Evolutionary conservation across 2,329 filamentous ascomycete species (phyloP).

Genomic region (Endoconidiophora laricicola): DNA sequence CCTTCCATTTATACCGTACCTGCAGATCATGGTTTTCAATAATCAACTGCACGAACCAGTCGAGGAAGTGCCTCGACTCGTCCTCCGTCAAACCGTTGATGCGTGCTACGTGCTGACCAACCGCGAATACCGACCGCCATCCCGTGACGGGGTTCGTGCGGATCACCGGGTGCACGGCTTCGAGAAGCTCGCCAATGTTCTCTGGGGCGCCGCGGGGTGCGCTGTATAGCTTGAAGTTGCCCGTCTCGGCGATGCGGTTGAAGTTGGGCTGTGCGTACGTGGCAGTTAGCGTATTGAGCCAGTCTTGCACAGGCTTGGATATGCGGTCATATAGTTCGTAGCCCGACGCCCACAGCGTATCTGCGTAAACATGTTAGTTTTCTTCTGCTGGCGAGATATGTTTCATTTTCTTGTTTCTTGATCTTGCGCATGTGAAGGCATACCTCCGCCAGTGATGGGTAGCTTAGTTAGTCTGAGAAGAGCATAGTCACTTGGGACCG

Average conservation of each 20-base stretch:
- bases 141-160: slow-evolving; percentile 42
- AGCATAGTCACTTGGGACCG: slow-evolving; percentile 45
- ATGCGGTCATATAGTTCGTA: slow-evolving; percentile 52
- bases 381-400: background rate
- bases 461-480: slow-evolving; percentile 36
- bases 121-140: slow-evolving; percentile 38
- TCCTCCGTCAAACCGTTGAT: slow-evolving; percentile 33
- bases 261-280: slow-evolving; percentile 36
- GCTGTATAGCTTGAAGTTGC: slow-evolving; percentile 30
- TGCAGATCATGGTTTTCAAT: slow-evolving; percentile 40
- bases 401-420: background rate
- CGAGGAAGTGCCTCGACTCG: slow-evolving; percentile 31
- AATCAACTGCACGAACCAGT: slow-evolving; percentile 34
- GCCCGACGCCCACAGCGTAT: slow-evolving; percentile 50
- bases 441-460: slow-evolving; percentile 36
- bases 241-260: slow-evolving; percentile 27
- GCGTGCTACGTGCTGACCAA: slow-evolving; percentile 31
- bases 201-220: slow-evolving; percentile 31
- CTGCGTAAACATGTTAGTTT: slow-evolving; percentile 16
- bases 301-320: slow-evolving; percentile 36
- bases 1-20: slow-evolving; percentile 29
- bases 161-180: slow-evolving; percentile 36
- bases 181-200: slow-evolving; percentile 31
- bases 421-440: slow-evolving; percentile 14
- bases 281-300: slow-evolving; percentile 41